Conservation (phyloP, 192 early-diverging fungal species). For the Dispira parvispora region DNA sequence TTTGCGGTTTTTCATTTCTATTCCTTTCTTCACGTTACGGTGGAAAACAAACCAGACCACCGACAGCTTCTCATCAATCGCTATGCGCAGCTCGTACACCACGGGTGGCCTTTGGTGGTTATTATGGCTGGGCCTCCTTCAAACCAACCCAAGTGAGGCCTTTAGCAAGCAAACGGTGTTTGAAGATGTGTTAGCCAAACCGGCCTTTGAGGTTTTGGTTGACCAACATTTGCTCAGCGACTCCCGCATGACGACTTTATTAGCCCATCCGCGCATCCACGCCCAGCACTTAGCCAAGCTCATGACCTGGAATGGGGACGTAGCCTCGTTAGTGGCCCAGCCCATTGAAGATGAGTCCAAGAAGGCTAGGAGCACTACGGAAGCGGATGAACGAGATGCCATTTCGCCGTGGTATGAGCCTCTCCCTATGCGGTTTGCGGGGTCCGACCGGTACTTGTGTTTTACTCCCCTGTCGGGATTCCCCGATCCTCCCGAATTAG, state of each 20-base stretch:
- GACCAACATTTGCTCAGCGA: background rate
- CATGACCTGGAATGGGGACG: background rate
- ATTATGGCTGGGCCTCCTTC: no score
- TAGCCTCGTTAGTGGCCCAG: background rate
- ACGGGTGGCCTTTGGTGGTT: no score
- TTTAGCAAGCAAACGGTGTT: constrained; percentile 1
- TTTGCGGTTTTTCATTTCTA: no score
- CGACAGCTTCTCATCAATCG: no score
- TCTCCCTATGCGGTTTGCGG: background rate
- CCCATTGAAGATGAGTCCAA: background rate
- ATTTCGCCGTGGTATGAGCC: constrained; percentile 8
- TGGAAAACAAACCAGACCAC: no score
- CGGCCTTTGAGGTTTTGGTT: constrained; percentile 2
- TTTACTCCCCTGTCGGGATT: background rate
- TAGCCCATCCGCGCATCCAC: background rate
- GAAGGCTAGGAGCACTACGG: background rate
- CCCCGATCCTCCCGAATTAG: background rate
- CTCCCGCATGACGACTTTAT: background rate
- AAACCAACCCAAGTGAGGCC: no score
- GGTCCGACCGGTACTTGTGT: background rate
- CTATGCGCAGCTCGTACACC: no score
- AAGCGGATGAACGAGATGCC: background rate
- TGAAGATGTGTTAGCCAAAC: constrained; percentile 5
- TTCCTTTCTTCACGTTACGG: no score
- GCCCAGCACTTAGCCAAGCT: background rate